Conservation (phyloP, 106 monocot species). For the Allium fistulosum region DNA sequence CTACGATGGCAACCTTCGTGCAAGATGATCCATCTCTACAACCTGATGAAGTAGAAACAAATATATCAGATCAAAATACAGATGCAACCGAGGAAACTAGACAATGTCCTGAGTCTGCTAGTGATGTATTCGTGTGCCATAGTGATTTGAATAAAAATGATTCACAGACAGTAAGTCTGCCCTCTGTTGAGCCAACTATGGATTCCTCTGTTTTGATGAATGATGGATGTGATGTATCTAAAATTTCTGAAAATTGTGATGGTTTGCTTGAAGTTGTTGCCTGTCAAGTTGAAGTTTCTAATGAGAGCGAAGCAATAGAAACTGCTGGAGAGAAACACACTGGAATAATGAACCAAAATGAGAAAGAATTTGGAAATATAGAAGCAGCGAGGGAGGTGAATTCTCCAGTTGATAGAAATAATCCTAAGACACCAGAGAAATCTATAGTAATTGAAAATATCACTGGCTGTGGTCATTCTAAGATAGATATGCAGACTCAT, state of each 20-base stretch:
- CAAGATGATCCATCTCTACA: slow-evolving; percentile 10
- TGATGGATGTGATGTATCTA: slow-evolving; percentile 19
- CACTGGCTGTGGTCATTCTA: neutral
- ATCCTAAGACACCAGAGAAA: slow-evolving; percentile 2
- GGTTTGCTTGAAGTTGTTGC: slow-evolving; percentile 42
- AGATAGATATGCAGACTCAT: neutral
- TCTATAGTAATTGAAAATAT: neutral
- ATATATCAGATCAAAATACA: slow-evolving; percentile 11
- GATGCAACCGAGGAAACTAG: neutral
- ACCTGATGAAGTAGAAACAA: slow-evolving; percentile 13
- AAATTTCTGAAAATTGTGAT: slow-evolving; percentile 40
- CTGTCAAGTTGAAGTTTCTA: slow-evolving; percentile 31
- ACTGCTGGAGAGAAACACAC: neutral
- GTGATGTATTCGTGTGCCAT: too few relatives aligned
- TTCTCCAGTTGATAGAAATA: slow-evolving; percentile 5
- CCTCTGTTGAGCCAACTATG: neutral
- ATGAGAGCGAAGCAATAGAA: slow-evolving; percentile 7
- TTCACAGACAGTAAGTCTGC: neutral
- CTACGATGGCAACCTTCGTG: slow-evolving; percentile 9
- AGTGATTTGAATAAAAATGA: too few relatives aligned
- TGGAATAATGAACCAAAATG: neutral
- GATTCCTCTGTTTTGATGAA: slow-evolving; percentile 16
- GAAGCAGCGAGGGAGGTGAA: neutral
- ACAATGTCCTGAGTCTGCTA: too few relatives aligned
- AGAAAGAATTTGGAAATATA: neutral